Conservation (phyloP, 805 yeast species). For the Kodamaea jinghongensis region DNA sequence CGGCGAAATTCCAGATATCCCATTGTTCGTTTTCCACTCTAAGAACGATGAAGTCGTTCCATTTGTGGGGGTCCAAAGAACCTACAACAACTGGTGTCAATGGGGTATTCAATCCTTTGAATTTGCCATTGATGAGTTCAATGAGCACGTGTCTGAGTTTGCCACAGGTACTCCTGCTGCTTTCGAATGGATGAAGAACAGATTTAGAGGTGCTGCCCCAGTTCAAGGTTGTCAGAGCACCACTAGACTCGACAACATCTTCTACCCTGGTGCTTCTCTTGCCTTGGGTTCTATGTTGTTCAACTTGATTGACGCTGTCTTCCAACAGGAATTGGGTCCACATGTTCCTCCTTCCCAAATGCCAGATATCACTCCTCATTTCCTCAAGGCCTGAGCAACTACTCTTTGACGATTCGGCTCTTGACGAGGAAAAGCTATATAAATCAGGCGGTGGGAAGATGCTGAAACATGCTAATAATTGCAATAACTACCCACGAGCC, state of each 20-base stretch:
- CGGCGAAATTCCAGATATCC: slow-evolving; percentile 11
- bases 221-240: slow-evolving; percentile 18
- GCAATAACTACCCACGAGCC: no score
- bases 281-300: background rate
- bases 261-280: slow-evolving; percentile 35
- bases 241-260: slow-evolving; percentile 48
- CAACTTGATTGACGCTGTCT: slow-evolving; percentile 1
- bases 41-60: slow-evolving; percentile 14
- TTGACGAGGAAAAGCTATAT: no score
- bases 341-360: background rate
- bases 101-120: slow-evolving; percentile 12
- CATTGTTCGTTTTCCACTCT: slow-evolving; percentile 14
- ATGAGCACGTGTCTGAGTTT: slow-evolving; percentile 18
- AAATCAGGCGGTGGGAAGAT: no score
- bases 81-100: slow-evolving; percentile 13
- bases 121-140: slow-evolving; percentile 6
- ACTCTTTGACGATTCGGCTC: no score
- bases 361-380: no score
- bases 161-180: slow-evolving; percentile 16
- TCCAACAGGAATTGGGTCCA: slow-evolving; percentile 4
- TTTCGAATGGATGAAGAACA: slow-evolving; percentile 17
- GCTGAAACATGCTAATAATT: no score
- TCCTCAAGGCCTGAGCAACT: no score
- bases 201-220: slow-evolving; percentile 14
- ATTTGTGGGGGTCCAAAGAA: slow-evolving; percentile 6